A percentile compares a stretch with the other conserved stretches of the same genome.
Evolutionary conservation across 192 early-diverging fungal species (phyloP).

Genomic region (Gamsiella multidivaricata): DNA sequence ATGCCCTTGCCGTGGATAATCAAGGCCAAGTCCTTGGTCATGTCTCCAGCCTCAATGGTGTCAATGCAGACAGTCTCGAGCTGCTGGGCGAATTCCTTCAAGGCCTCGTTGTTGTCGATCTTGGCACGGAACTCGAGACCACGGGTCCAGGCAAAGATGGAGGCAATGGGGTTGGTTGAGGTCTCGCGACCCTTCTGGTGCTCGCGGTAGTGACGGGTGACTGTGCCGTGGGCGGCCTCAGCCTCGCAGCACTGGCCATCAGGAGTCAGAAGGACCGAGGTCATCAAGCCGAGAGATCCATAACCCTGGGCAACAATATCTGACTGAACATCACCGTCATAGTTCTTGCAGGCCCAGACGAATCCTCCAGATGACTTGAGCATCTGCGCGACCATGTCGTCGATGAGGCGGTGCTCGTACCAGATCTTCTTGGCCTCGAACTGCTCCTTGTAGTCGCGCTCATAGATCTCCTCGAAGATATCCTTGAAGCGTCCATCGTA

Average conservation of each 20-base stretch:
- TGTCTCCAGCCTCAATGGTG: conserved; percentile 84
- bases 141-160: conserved; percentile 96
- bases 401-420: conserved; percentile 98
- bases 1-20: conserved; percentile 90
- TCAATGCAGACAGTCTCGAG: conserved; percentile 92
- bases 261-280: conserved; percentile 93
- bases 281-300: conserved; percentile 96
- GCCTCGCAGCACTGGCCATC: conserved; percentile 93
- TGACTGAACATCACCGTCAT: conserved; percentile 96
- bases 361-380: conserved; percentile 95
- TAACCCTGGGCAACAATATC: conserved; percentile 97
- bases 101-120: conserved; percentile 85
- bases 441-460: conserved; percentile 81
- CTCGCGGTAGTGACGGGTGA: conserved; percentile 94
- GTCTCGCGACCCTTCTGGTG: conserved; percentile 98
- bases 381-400: conserved; percentile 99
- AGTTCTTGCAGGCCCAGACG: conserved; percentile 96
- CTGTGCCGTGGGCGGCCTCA: conserved; percentile 98
- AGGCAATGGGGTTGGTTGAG: conserved; percentile 97
- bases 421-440: conserved; percentile 91
- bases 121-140: conserved; percentile 96
- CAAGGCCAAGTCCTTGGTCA: conserved; percentile 99
- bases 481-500: conserved; percentile 99
- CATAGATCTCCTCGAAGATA: conserved; percentile 92
- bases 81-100: conserved; percentile 79